Evolutionary conservation across 495 filamentous ascomycete species (phyloP), one percentile per base, ranked within the genome.

Genomic region (Cudoniella acicularis): DNA sequence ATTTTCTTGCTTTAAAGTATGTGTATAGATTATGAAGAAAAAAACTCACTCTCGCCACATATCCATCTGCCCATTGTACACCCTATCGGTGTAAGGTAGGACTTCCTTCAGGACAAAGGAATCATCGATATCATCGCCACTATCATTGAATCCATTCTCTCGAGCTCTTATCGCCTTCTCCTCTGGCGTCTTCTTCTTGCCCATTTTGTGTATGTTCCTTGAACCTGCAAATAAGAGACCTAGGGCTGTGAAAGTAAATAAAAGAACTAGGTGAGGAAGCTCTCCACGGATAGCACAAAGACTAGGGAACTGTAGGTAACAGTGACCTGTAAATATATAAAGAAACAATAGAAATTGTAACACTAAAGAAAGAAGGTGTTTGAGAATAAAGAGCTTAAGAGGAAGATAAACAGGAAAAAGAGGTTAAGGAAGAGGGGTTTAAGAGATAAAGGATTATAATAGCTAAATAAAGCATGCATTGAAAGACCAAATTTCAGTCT

Each of bases 71-170:
- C n/a, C n/a, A 56, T 54, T 54, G 30, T 54, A 54, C 20, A 54
- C 24, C 20, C 27, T 42, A 54, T 36, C 18, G 21, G 51, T 41
- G 51, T 40, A 54, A 17, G 21, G 8, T 54, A 54, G 51, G 51
- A 54, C 18, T 36, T 54, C 51, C 27, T 54, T 54, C 18, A 54
- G 18, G 51, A 54, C 20, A 54, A 54, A 21, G 26, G 51, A 54
- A 54, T 54, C 20, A 54, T 40, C 26, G 26, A 42, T 54, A 54
- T 54, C 21, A 54, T 54, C 21, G 20, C 41, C 20, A 54, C 20
- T 21, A 18, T 54, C 41, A 54, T 54, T 54, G 20, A 54, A 54
- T 54, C 51, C 20, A 54, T 54, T 54, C 16, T 54, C 51, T 42
- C 51, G 27, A 54, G 51, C 51, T 18, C 27, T 54, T n/a, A 25